phyloP scores from a whole-genome alignment of 768 basidiomycete species.

The Lentinula aciculospora region DNA sequence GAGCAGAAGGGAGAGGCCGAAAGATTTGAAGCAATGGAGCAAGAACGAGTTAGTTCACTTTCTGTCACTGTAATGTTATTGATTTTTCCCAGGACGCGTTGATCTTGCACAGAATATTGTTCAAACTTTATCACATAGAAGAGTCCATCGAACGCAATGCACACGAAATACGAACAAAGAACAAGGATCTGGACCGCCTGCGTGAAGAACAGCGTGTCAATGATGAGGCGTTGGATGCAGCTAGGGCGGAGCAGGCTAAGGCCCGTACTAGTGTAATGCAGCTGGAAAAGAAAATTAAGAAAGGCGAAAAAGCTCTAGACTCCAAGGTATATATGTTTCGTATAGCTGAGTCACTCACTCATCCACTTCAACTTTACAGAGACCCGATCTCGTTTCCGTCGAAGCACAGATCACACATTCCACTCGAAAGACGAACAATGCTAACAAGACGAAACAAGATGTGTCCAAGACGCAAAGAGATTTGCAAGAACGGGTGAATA shows the following conservation, averaged over 20 bases:
- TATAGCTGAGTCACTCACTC: background rate
- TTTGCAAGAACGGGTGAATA: slow-evolving; percentile 42
- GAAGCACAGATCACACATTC: slow-evolving; percentile 90
- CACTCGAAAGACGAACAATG: slow-evolving; percentile 70
- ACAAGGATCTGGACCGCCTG: slow-evolving; percentile 62
- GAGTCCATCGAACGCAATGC: slow-evolving; percentile 72
- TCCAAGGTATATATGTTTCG: slow-evolving; percentile 51
- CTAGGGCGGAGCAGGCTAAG: slow-evolving; percentile 76
- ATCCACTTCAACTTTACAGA: slow-evolving; percentile 35
- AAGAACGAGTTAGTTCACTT: slow-evolving; percentile 54
- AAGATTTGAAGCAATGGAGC: slow-evolving; percentile 71
- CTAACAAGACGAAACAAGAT: slow-evolving; percentile 54
- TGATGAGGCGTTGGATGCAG: slow-evolving; percentile 67
- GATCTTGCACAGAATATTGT: slow-evolving; percentile 76
- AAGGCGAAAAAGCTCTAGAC: slow-evolving; percentile 84
- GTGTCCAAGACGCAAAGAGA: slow-evolving; percentile 49
- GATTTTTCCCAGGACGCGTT: slow-evolving; percentile 58
- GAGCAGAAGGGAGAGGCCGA: slow-evolving; percentile 95
- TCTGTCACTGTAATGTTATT: slow-evolving; percentile 2
- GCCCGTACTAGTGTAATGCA: slow-evolving; percentile 70
- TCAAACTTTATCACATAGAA: slow-evolving; percentile 89
- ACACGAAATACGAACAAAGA: slow-evolving; percentile 64
- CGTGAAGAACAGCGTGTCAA: slow-evolving; percentile 64
- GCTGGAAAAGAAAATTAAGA: slow-evolving; percentile 85
- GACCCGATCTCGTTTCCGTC: slow-evolving; percentile 76